A percentile compares a stretch with the other conserved stretches of the same genome.
These are phyloP conservation scores for Coccomyxa sp. DNA, from an alignment of 139 green algal species.

Conservation along the genomic window DNA sequence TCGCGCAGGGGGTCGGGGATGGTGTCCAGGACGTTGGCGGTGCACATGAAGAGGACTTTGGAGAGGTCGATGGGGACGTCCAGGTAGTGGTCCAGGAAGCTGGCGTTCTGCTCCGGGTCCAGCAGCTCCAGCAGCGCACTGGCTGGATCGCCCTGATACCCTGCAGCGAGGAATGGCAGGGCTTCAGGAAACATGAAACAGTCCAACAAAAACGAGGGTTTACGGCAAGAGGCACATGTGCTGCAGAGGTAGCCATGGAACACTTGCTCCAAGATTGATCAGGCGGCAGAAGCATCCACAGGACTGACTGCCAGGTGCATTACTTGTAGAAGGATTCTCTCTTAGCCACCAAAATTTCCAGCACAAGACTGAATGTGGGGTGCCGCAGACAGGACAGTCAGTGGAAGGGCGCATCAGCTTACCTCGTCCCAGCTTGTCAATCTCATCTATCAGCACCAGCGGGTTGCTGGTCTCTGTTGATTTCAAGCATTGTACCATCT, in stretches of 20 bases:
- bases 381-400: neutral
- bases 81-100: constrained; percentile 96
- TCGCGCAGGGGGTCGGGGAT: constrained; percentile 93
- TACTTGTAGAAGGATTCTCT: too few relatives aligned
- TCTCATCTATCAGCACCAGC: constrained; percentile 97
- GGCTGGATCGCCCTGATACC: constrained; percentile 80
- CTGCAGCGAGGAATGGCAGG: too few relatives aligned
- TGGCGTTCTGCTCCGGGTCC: constrained; percentile 95
- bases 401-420: neutral
- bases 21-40: constrained; percentile 94
- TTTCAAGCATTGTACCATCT: constrained; percentile 98
- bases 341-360: too few relatives aligned
- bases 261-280: too few relatives aligned
- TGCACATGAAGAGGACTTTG: constrained; percentile 96
- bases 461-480: constrained; percentile 78
- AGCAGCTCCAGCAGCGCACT: constrained; percentile 95
- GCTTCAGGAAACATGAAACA: too few relatives aligned
- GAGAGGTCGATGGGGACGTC: constrained; percentile 94
- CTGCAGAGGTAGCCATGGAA: too few relatives aligned
- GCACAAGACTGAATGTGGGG: too few relatives aligned
- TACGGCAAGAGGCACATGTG: too few relatives aligned
- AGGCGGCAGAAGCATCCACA: too few relatives aligned
- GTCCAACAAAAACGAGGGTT: too few relatives aligned
- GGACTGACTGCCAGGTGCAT: too few relatives aligned
- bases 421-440: constrained; percentile 90